Evolutionary conservation across 2,329 filamentous ascomycete species (phyloP).

Genomic region (Aspergillus viridinutans): DNA sequence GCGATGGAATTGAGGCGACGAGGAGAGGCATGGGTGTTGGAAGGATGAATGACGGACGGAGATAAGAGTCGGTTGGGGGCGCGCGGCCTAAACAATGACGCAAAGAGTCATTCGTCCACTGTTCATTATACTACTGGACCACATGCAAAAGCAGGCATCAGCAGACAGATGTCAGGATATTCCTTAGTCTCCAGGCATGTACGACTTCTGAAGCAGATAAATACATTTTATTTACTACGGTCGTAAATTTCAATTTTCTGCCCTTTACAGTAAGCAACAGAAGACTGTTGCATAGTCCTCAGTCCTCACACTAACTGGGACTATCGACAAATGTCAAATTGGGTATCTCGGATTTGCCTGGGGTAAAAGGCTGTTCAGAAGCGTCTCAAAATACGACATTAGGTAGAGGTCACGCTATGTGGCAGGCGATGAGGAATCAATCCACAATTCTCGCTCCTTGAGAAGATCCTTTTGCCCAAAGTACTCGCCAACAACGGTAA

Average conservation of each 20-base stretch:
- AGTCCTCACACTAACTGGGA: background rate
- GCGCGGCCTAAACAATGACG: constrained; percentile 1
- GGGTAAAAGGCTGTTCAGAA: background rate
- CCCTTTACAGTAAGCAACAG: background rate
- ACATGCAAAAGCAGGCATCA: background rate
- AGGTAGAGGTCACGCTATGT: background rate
- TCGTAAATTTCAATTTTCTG: background rate
- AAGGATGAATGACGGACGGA: background rate
- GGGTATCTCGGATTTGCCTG: background rate
- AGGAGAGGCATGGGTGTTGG: background rate
- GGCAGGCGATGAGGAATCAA: constrained; percentile 8
- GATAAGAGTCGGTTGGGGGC: background rate
- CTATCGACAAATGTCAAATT: background rate
- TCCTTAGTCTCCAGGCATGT: background rate
- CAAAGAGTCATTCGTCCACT: background rate
- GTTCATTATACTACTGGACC: background rate
- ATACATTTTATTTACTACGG: background rate
- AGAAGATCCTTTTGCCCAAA: constrained; percentile 87
- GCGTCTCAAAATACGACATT: background rate
- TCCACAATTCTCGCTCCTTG: constrained; percentile 62
- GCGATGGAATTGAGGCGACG: background rate
- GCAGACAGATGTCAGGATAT: background rate
- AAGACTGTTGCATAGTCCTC: background rate
- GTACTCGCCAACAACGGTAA: constrained; percentile 80
- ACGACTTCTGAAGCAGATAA: background rate